Evolutionary conservation across 768 basidiomycete species (phyloP).

Genomic region (Boletus vermiculosoides): DNA sequence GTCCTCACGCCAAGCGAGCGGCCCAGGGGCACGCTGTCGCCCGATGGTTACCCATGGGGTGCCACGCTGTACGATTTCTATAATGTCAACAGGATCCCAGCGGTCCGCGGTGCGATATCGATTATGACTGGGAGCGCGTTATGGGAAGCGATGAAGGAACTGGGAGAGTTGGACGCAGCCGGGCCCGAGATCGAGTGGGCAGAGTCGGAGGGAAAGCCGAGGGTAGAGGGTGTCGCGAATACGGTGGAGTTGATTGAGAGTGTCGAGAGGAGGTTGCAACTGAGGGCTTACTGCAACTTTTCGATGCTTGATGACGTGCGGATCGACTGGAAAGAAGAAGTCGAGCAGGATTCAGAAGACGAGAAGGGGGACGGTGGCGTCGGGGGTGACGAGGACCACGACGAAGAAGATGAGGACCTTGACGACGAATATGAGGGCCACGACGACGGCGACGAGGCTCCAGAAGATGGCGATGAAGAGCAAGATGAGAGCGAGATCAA

Average conservation of each 20-base stretch:
- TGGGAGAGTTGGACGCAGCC: conserved; percentile 19
- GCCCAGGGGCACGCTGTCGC: conserved; percentile 17
- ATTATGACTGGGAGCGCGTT: conserved; percentile 24
- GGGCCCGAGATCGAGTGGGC: conserved; percentile 23
- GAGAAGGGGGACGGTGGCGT: neutral
- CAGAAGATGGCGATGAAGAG: neutral
- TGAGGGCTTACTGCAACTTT: neutral
- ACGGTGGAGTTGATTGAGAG: conserved; percentile 17
- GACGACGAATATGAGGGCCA: neutral
- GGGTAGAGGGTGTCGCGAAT: conserved; percentile 12
- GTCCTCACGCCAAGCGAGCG: neutral
- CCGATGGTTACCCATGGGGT: conserved; percentile 26
- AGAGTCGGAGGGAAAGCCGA: conserved; percentile 23
- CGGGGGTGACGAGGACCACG: neutral
- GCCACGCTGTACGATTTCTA: conserved; percentile 31
- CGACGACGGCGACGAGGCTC: neutral
- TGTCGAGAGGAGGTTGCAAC: neutral
- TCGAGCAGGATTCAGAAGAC: neutral
- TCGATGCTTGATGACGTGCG: conserved; percentile 2
- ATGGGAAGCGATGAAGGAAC: conserved; percentile 3
- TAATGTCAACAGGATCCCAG: conserved; percentile 7
- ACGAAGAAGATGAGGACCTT: neutral
- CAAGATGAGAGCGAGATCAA: neutral
- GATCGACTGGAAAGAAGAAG: neutral
- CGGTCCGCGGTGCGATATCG: neutral